These are phyloP conservation scores for Diaporthe citriasiana DNA, from an alignment of 2,329 filamentous ascomycete species.

Conservation along the genomic window DNA sequence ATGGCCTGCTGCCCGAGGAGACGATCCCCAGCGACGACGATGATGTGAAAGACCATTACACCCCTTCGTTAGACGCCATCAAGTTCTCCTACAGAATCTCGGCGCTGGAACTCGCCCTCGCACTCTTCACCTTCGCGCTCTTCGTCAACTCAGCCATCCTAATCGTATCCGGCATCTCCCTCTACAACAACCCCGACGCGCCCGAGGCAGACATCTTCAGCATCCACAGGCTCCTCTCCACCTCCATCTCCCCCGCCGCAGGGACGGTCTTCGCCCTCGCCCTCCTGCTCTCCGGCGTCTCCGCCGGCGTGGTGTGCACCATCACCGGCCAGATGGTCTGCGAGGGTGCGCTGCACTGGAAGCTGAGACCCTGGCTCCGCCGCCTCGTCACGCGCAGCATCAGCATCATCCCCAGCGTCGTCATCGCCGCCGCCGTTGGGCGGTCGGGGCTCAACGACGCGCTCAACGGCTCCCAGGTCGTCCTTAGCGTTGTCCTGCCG, in stretches of 20 bases:
- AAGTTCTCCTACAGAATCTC: background rate
- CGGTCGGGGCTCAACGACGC: background rate
- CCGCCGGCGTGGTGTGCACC: conserved; percentile 89
- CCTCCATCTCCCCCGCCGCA: conserved; percentile 63
- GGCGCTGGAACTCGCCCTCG: background rate
- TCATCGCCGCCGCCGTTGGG: conserved; percentile 4
- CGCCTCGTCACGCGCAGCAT: conserved; percentile 1
- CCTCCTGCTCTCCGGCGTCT: conserved; percentile 83
- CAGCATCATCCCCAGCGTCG: conserved; percentile 5
- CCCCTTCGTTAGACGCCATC: background rate
- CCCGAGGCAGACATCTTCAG: conserved; percentile 82
- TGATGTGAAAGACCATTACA: background rate
- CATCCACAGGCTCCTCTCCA: conserved; percentile 72
- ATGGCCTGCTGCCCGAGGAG: conserved; percentile 61
- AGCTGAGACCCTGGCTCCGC: background rate
- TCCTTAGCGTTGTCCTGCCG: background rate
- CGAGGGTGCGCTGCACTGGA: background rate
- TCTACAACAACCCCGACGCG: conserved; percentile 66
- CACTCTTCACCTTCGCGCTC: conserved; percentile 54
- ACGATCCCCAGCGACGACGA: background rate
- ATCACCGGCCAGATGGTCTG: conserved; percentile 65
- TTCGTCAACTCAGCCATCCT: conserved; percentile 89
- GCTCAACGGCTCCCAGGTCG: background rate
- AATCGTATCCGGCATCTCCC: conserved; percentile 84
- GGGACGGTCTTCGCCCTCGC: conserved; percentile 89